Conservation (phyloP, 495 filamentous ascomycete species). For the Oidiodendron maius region DNA sequence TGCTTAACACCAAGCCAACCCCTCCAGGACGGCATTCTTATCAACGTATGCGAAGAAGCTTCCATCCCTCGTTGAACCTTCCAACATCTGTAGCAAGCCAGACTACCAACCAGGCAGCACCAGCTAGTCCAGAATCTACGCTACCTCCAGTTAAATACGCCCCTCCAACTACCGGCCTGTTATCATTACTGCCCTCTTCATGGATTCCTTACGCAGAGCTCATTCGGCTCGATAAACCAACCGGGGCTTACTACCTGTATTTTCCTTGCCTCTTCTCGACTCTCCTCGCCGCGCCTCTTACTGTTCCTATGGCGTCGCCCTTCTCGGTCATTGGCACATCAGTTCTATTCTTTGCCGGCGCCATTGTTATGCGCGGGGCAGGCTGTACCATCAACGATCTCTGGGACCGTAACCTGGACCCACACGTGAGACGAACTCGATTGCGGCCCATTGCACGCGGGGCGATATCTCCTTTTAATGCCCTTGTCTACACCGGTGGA, state of each 20-base stretch:
- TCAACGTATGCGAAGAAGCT: neutral
- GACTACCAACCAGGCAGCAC: neutral
- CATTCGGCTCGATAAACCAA: slow-evolving; percentile 86
- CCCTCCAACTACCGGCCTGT: slow-evolving; percentile 66
- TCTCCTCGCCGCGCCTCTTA: slow-evolving; percentile 58
- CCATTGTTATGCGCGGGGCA: slow-evolving; percentile 94
- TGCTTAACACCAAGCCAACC: neutral
- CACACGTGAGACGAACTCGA: slow-evolving; percentile 79
- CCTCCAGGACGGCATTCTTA: neutral
- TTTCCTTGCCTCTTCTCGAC: slow-evolving; percentile 94
- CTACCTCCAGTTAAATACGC: slow-evolving; percentile 39
- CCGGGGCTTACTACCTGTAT: slow-evolving; percentile 92
- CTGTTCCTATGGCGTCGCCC: slow-evolving; percentile 51
- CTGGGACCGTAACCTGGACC: slow-evolving; percentile 92
- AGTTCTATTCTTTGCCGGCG: slow-evolving; percentile 78
- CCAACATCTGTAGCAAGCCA: neutral
- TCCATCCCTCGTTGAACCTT: neutral
- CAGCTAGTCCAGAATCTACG: neutral
- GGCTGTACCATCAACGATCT: slow-evolving; percentile 97
- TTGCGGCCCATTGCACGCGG: slow-evolving; percentile 84
- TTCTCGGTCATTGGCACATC: slow-evolving; percentile 54
- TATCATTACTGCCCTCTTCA: slow-evolving; percentile 67
- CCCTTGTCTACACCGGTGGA: slow-evolving; percentile 72
- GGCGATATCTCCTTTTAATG: slow-evolving; percentile 69
- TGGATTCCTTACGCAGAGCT: slow-evolving; percentile 94